These are phyloP conservation scores for Lactuca sativa DNA, from an alignment of 129 eudicot genomes.

Conservation along the genomic window DNA sequence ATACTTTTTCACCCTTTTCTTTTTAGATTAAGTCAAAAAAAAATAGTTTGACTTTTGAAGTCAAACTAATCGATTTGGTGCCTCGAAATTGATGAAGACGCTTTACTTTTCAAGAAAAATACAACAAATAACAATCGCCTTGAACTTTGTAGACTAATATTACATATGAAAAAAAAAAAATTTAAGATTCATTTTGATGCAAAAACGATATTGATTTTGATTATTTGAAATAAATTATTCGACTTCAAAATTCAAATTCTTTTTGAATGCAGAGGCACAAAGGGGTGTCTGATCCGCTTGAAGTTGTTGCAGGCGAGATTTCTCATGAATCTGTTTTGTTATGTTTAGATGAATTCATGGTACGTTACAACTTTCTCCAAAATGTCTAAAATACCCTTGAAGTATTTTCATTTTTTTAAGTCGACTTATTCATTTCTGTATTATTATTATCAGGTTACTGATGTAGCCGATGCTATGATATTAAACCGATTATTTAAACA, in stretches of 20 bases:
- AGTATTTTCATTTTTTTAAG: not conserved
- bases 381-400: slow-evolving; percentile 17
- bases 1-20: not conserved
- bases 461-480: slow-evolving; percentile 94
- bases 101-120: not conserved
- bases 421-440: not conserved
- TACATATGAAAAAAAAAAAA: not conserved
- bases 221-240: not conserved
- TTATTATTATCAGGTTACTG: slow-evolving; percentile 56
- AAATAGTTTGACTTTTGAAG: slow-evolving; percentile 18
- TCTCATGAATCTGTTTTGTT: slow-evolving; percentile 83
- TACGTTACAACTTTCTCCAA: slow-evolving; percentile 28
- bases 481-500: slow-evolving; percentile 87
- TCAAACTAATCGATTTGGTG: slow-evolving; percentile 6
- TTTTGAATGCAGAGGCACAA: slow-evolving; percentile 61
- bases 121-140: not conserved
- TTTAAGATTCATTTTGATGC: not conserved
- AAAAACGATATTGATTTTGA: not conserved
- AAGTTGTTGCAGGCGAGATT: slow-evolving; percentile 88
- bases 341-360: slow-evolving; percentile 97
- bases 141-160: not conserved
- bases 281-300: slow-evolving; percentile 94
- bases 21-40: not conserved
- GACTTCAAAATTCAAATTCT: not conserved
- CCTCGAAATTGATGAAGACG: not conserved